Evolutionary conservation across 441 rosid species (phyloP).

Genomic region (Francoa sonchifolia): DNA sequence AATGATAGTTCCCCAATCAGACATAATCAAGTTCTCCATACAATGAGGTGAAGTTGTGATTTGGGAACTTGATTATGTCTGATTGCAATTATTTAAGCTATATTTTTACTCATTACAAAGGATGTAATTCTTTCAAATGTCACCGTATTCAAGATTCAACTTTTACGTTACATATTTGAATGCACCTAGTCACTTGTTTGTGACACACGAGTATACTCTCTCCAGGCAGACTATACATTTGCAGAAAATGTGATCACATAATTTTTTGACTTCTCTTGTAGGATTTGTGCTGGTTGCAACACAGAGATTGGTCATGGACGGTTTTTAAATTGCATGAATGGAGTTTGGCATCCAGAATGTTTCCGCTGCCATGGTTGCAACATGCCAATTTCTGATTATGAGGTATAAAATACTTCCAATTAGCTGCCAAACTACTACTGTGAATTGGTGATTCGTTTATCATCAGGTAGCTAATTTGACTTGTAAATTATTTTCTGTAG

Average conservation of each 20-base stretch:
- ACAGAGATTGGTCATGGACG: conserved; percentile 75
- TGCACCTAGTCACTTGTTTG: background rate
- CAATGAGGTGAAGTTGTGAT: too few relatives aligned
- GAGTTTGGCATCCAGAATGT: conserved; percentile 95
- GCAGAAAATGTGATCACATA: conserved; percentile 8
- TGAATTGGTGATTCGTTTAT: conserved; percentile 3
- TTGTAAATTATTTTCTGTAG: conserved; percentile 29
- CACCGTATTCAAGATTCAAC: too few relatives aligned
- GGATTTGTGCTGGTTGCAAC: conserved; percentile 80
- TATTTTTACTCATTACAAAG: too few relatives aligned
- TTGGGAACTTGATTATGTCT: too few relatives aligned
- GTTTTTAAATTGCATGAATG: conserved; percentile 71
- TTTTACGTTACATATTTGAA: background rate
- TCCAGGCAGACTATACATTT: too few relatives aligned
- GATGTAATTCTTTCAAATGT: too few relatives aligned
- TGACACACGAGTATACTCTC: too few relatives aligned
- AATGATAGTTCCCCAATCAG: too few relatives aligned
- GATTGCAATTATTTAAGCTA: too few relatives aligned
- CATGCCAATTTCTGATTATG: conserved; percentile 67
- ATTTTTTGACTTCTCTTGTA: conserved; percentile 15
- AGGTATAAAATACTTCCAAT: conserved; percentile 32
- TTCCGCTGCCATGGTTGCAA: conserved; percentile 72
- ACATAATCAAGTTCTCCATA: too few relatives aligned
- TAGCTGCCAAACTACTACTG: conserved; percentile 2
- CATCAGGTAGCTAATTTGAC: conserved; percentile 16